Conservation (phyloP, 176 grass and related monocot genomes). For the Rhynchospora pubera region DNA sequence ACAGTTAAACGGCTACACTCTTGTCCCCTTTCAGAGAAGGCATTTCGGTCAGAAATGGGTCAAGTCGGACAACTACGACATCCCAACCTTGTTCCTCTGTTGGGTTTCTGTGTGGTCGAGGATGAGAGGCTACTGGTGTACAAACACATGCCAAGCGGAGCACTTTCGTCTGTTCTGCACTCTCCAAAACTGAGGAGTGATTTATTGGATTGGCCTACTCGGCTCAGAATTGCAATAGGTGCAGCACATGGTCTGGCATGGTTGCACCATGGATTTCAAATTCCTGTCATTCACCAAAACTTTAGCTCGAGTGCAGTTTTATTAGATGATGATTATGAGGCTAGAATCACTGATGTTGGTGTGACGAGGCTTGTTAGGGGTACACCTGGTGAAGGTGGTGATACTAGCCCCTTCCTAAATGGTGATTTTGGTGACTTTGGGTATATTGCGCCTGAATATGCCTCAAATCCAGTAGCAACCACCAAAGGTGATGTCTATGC, state of each 20-base stretch:
- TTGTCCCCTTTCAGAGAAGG: constrained; percentile 80
- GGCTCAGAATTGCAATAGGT: constrained; percentile 70
- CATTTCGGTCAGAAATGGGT: constrained; percentile 65
- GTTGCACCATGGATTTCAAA: constrained; percentile 94
- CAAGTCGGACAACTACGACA: constrained; percentile 76
- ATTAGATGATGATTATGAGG: constrained; percentile 79
- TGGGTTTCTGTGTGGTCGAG: constrained; percentile 93
- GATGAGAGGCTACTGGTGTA: constrained; percentile 90
- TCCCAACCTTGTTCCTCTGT: constrained; percentile 85
- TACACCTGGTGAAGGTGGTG: constrained; percentile 38
- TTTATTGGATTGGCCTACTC: constrained; percentile 52
- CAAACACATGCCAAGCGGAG: constrained; percentile 81
- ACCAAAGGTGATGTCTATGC: constrained; percentile 79
- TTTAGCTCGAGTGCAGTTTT: constrained; percentile 77
- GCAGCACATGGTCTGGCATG: constrained; percentile 73
- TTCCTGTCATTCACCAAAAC: constrained; percentile 70
- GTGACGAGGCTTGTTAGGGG: constrained; percentile 60
- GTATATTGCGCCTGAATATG: constrained; percentile 80
- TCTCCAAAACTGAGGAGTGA: constrained; percentile 12
- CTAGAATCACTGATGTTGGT: constrained; percentile 88
- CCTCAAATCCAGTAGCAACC: constrained; percentile 49
- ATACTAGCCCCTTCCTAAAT: constrained; percentile 73
- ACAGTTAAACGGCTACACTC: constrained; percentile 94
- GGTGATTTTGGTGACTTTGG: constrained; percentile 90
- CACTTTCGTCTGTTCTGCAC: constrained; percentile 50